Conservation (phyloP, 2,329 filamentous ascomycete species). For the Xylariaceae sp. region DNA sequence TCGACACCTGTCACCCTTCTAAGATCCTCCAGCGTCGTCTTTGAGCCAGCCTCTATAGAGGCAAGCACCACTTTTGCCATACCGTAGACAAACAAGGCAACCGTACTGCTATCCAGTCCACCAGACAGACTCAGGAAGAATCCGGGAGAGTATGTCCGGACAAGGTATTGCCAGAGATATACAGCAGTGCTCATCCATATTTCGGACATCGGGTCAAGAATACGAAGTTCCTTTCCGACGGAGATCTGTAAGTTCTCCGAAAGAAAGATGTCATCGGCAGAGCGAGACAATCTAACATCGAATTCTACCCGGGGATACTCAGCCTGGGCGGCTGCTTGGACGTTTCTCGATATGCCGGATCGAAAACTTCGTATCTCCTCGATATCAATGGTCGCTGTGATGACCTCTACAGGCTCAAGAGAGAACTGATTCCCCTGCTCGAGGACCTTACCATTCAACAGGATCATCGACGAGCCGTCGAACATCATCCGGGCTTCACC, state of each 20-base stretch:
- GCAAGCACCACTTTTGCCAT: constrained; percentile 14
- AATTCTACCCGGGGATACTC: constrained; percentile 13
- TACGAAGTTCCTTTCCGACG: constrained; percentile 6
- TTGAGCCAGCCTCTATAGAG: constrained; percentile 9
- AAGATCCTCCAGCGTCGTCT: constrained; percentile 9
- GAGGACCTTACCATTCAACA: constrained; percentile 9
- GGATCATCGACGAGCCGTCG: constrained; percentile 14
- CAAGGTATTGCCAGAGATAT: constrained; percentile 15
- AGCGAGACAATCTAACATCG: constrained; percentile 6
- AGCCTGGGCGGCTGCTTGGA: constrained; percentile 11
- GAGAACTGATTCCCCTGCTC: constrained; percentile 14
- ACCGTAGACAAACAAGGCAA: constrained; percentile 1
- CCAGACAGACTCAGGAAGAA: constrained; percentile 13
- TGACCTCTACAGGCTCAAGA: constrained; percentile 12
- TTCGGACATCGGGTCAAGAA: constrained; percentile 16
- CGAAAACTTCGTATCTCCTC: constrained; percentile 10
- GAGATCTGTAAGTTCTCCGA: constrained; percentile 8
- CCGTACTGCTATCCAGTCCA: background rate
- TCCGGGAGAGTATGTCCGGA: constrained; percentile 9
- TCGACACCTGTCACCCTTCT: constrained; percentile 11
- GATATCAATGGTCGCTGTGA: constrained; percentile 11
- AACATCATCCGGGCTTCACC: constrained; percentile 14
- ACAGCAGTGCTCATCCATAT: constrained; percentile 15
- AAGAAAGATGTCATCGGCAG: constrained; percentile 11
- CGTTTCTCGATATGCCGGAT: constrained; percentile 8